Conservation (phyloP, 192 early-diverging fungal species). For the Borealophlyctis nickersoniae region DNA sequence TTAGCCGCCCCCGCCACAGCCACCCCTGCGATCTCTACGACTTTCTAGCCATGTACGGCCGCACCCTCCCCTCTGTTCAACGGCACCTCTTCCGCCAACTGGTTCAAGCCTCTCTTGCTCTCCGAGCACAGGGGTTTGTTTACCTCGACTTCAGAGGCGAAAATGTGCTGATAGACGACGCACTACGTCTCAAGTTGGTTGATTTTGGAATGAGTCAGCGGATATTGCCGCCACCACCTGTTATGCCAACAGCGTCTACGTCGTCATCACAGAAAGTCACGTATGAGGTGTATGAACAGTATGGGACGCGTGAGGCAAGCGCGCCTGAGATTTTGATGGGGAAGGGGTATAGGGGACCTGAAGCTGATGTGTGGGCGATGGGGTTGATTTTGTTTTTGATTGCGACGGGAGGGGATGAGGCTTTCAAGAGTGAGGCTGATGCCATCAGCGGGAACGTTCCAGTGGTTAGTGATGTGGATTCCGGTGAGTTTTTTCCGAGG, state of each 20-base stretch:
- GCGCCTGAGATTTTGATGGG: constrained; percentile 29
- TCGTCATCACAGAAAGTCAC: not conserved
- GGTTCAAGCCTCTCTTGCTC: constrained; percentile 14
- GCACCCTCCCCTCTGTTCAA: constrained; percentile 16
- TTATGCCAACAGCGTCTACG: not conserved
- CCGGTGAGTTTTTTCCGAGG: constrained; percentile 8
- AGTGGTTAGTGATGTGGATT: not conserved
- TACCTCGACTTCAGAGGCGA: constrained; percentile 38
- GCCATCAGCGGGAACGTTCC: not conserved
- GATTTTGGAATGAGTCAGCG: constrained; percentile 36
- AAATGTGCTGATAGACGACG: constrained; percentile 28
- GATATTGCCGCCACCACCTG: constrained; percentile 1
- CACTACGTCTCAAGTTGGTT: constrained; percentile 33
- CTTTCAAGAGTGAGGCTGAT: constrained; percentile 19
- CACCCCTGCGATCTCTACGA: constrained; percentile 36
- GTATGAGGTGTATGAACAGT: constrained; percentile 13
- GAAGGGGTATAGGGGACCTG: constrained; percentile 20
- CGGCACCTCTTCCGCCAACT: constrained; percentile 28
- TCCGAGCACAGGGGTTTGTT: constrained; percentile 9
- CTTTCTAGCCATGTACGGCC: constrained; percentile 30
- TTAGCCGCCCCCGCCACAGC: constrained; percentile 24
- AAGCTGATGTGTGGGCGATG: constrained; percentile 36
- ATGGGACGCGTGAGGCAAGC: constrained; percentile 21
- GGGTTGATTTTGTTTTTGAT: constrained; percentile 47
- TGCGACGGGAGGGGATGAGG: constrained; percentile 32